Base-by-base conservation (phyloP, 495 filamentous ascomycete species). In the Penicillium simplicissimum region DNA sequence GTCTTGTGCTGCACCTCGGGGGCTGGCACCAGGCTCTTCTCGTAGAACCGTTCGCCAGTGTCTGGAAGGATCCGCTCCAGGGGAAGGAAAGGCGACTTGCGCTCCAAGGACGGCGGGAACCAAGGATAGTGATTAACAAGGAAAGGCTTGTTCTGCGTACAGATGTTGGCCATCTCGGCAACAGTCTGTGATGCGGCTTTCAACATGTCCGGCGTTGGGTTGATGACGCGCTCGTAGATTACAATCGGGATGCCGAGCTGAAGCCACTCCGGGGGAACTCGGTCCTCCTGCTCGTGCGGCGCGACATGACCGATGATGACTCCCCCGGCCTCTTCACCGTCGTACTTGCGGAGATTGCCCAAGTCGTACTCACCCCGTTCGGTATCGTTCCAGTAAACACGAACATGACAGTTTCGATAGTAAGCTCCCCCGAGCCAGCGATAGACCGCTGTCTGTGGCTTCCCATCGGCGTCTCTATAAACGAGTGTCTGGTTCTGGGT, bases 351-450 rank as follows among this genome's bases (percentile, higher is more conserved):
- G 6, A 76, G 45, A 19, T 57, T 55, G 1, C 58, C 61, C 4
- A 21, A 38, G 7, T 69, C 60, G 10, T 25, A 19, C 42, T 73
- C 74, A 2, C 75, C 76, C 23, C 67, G 67, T 23, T 68, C 36
- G 0, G 52, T 40, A 23, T 79, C 72, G 6, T 52, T 67, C 77
- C 77, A 81, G 51, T 64, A 77, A 17, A 79, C 63, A 1, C 76
- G 74, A 25, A 66, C 65, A 42, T 69, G 61, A 0, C 34, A 15
- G 2, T 71, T 19, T 8, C 63, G 19, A 7, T 56, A 56, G 51
- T 81, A 81, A n/a, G 78, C 66, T 0, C 78, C 78, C 0, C 78
- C 78, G 10, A 81, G 60, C 78, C 78, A 81, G 23, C 77, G 74
- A 62, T 81, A 81, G 2, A 38, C 34, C 1, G 70, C 76, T 0